These are phyloP conservation scores for Candida parachauliodes DNA, from an alignment of 805 yeast species.

Conservation along the genomic window DNA sequence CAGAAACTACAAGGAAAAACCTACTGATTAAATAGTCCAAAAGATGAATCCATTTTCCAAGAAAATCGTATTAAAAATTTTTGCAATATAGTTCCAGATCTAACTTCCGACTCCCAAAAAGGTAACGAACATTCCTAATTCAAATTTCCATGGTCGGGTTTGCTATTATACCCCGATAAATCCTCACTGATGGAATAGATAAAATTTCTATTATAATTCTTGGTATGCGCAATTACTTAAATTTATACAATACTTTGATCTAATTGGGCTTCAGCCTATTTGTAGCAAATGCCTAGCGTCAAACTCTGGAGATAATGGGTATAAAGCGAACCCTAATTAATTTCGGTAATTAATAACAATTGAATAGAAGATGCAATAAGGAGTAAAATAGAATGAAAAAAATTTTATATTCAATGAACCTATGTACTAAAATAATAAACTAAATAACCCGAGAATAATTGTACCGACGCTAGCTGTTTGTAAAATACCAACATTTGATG, in stretches of 20 bases:
- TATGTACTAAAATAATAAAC: slow-evolving; percentile 2
- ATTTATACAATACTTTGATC: neutral
- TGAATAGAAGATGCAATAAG: neutral
- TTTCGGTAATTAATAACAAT: neutral
- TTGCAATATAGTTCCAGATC: slow-evolving; percentile 1
- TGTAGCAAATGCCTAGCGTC: neutral
- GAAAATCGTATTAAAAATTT: neutral
- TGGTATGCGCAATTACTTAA: slow-evolving; percentile 1
- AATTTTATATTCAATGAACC: neutral
- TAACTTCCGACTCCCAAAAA: neutral
- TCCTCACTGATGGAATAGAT: slow-evolving; percentile 7
- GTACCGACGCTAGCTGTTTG: slow-evolving; percentile 6
- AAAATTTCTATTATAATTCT: neutral
- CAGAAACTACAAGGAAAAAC: neutral
- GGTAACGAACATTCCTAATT: neutral
- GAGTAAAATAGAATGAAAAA: neutral
- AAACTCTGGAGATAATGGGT: slow-evolving; percentile 1
- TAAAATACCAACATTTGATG: slow-evolving; percentile 6
- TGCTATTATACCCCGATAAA: slow-evolving; percentile 2
- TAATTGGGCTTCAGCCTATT: slow-evolving; percentile 1
- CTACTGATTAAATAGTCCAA: neutral
- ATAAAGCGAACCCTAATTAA: neutral
- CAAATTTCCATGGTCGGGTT: slow-evolving; percentile 2
- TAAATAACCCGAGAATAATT: slow-evolving; percentile 6
- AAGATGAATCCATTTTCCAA: neutral